These are phyloP conservation scores for Venturia nashicola DNA, from an alignment of 2,329 filamentous ascomycete genomes.

Conservation along the genomic window DNA sequence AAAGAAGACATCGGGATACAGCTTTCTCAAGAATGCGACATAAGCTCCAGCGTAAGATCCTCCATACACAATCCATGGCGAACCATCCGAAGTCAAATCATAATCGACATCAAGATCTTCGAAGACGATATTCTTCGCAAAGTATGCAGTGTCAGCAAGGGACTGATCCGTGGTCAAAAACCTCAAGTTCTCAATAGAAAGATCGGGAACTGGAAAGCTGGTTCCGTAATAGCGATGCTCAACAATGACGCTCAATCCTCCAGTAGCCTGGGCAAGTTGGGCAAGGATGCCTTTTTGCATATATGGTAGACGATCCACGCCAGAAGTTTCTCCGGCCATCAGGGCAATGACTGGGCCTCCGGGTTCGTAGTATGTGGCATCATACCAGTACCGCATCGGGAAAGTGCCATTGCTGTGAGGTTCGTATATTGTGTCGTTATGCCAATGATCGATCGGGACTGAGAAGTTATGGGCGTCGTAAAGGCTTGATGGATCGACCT, in stretches of 20 bases:
- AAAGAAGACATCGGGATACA: constrained; percentile 70
- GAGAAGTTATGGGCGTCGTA: constrained; percentile 30
- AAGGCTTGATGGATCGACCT: not conserved
- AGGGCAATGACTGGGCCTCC: constrained; percentile 76
- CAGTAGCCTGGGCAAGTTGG: constrained; percentile 56
- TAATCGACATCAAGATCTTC: constrained; percentile 50
- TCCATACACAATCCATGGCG: constrained; percentile 68
- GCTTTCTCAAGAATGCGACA: constrained; percentile 60
- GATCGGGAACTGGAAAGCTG: constrained; percentile 55
- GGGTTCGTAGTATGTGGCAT: constrained; percentile 58
- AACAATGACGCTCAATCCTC: constrained; percentile 66
- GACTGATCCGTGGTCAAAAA: constrained; percentile 79
- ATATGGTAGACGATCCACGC: constrained; percentile 50
- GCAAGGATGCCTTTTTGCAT: constrained; percentile 68
- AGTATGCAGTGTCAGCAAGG: constrained; percentile 69
- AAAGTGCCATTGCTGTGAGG: constrained; percentile 61
- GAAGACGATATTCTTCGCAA: constrained; percentile 61
- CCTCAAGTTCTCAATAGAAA: constrained; percentile 58
- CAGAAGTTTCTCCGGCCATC: constrained; percentile 57
- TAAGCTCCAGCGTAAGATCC: constrained; percentile 76
- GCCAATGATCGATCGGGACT: constrained; percentile 66
- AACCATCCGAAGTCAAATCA: constrained; percentile 52
- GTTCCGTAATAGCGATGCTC: constrained; percentile 82
- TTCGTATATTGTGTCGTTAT: constrained; percentile 65
- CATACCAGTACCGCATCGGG: constrained; percentile 71